Conservation (phyloP, 202 grass and related monocot species). For the Eragrostis tef region DNA sequence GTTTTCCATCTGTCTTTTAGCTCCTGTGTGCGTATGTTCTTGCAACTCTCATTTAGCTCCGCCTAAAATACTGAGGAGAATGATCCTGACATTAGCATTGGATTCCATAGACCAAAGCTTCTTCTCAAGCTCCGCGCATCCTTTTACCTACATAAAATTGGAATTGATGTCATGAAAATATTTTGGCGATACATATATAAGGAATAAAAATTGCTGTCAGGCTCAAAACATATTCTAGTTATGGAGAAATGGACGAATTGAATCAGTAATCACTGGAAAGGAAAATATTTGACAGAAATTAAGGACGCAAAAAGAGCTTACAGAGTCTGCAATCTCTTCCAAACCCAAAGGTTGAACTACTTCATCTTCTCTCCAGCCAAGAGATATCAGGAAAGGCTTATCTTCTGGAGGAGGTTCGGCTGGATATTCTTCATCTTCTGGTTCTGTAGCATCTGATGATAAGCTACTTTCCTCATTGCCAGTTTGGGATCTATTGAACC, state of each 20-base stretch:
- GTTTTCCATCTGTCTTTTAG: not conserved
- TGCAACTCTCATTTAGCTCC: constrained; percentile 41
- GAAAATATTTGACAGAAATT: constrained; percentile 29
- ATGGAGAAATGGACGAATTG: too few relatives aligned
- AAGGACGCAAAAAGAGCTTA: constrained; percentile 47
- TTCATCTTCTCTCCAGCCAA: constrained; percentile 69
- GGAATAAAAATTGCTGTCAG: not conserved
- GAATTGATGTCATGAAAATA: constrained; percentile 35
- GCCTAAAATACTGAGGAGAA: constrained; percentile 44
- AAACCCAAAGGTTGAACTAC: constrained; percentile 52
- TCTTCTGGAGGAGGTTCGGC: constrained; percentile 48
- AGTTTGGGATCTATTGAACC: constrained; percentile 52
- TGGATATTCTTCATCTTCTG: constrained; percentile 43
- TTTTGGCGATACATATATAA: not conserved
- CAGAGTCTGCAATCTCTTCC: constrained; percentile 59
- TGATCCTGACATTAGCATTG: constrained; percentile 47
- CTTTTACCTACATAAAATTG: constrained; percentile 48
- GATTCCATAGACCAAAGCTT: constrained; percentile 55
- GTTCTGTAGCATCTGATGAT: constrained; percentile 54
- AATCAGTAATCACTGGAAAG: not conserved
- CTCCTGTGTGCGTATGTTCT: not conserved
- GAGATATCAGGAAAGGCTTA: constrained; percentile 51
- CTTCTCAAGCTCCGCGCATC: constrained; percentile 46
- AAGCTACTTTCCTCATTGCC: constrained; percentile 55
- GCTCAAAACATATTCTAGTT: too few relatives aligned